Evolutionary conservation across 169 alveolate species (phyloP).

Genomic region (Plasmodium vivax): DNA sequence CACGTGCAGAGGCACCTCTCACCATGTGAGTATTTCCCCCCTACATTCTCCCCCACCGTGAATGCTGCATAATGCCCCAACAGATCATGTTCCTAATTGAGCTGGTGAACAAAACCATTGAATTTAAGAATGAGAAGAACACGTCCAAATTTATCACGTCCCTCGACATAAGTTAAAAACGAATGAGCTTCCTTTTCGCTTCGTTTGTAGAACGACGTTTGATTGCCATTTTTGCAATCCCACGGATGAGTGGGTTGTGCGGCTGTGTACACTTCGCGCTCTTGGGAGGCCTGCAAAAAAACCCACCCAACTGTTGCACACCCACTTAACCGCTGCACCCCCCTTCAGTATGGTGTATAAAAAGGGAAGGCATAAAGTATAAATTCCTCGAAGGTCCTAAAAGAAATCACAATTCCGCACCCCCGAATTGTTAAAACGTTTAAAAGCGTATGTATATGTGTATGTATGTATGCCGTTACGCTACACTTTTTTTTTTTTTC

Average conservation of each 20-base stretch:
- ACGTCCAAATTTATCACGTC: constrained; percentile 36
- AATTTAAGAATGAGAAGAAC: constrained; percentile 49
- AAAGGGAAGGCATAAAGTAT: constrained; percentile 68
- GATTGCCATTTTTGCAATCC: neutral
- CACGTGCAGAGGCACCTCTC: neutral
- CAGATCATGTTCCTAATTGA: constrained; percentile 50
- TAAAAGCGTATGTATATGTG: neutral
- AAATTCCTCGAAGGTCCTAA: constrained; percentile 65
- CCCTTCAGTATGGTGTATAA: constrained; percentile 54
- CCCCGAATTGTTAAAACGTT: neutral
- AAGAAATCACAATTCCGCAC: neutral
- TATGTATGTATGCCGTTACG: neutral
- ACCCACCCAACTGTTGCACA: neutral
- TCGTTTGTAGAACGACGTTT: neutral
- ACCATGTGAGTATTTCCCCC: neutral
- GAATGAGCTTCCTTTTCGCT: neutral
- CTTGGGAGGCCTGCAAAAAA: neutral
- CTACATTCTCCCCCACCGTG: neutral
- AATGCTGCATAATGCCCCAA: neutral
- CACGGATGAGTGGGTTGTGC: neutral
- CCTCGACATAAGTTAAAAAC: constrained; percentile 38
- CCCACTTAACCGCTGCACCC: neutral
- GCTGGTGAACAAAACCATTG: constrained; percentile 46
- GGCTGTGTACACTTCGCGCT: neutral
- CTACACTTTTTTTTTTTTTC: neutral